phyloP scores from a whole-genome alignment of 805 yeast species.

The Kodamaea neixiangensis region DNA sequence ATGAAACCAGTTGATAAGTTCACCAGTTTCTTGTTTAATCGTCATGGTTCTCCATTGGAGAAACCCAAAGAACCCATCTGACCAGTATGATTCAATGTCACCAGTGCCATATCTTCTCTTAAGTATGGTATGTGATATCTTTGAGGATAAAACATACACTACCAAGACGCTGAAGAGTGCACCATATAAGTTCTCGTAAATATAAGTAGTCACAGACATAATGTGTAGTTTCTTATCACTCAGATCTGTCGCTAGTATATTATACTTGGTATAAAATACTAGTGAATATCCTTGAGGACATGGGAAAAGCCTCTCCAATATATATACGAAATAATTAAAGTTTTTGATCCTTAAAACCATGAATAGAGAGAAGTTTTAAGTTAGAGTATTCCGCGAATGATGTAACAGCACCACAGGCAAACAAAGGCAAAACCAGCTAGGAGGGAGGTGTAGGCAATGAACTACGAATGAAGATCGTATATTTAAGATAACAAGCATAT shows the following conservation, averaged over 20 bases:
- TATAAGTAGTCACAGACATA: neutral
- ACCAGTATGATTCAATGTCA: neutral
- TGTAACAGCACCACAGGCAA: neutral
- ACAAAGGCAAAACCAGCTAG: neutral
- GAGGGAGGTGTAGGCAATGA: no score
- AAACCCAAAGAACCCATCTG: slow-evolving; percentile 1
- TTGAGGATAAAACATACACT: neutral
- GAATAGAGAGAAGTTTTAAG: neutral
- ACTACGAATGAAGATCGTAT: neutral
- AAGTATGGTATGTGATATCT: neutral
- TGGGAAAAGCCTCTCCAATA: neutral
- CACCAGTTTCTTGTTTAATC: neutral
- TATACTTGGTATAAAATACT: no score
- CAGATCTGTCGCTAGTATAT: no score
- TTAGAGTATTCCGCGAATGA: neutral
- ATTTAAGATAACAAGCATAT: neutral
- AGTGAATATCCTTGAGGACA: no score
- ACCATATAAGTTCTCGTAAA: neutral
- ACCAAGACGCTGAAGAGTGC: neutral
- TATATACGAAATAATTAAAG: no score
- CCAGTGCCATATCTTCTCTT: neutral
- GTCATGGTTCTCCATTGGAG: slow-evolving; percentile 1
- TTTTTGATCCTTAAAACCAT: no score
- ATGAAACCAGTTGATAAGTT: neutral
- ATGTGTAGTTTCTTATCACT: neutral